Base-by-base conservation (phyloP, 2,329 filamentous ascomycete species). In the Dactylellina sp. region DNA sequence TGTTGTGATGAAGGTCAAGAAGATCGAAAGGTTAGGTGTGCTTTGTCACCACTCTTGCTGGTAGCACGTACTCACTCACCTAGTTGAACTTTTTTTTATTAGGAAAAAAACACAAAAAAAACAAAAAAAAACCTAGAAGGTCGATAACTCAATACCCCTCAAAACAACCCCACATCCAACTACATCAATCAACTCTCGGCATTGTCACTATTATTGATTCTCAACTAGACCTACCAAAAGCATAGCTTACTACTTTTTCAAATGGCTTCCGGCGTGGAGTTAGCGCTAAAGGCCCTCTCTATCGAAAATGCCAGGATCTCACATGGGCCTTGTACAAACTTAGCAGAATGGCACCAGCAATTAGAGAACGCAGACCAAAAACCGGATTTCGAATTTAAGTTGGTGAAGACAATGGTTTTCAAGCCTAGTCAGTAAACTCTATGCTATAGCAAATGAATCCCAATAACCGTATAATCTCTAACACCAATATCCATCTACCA, bases 351-450 rank as follows among this genome's bases (percentile, higher is more conserved):
- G 78, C 77, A 76, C 55, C 57, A 60, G 39, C 76, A 78, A 55
- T 76, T 79, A 3, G 65, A 77, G 40, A 55, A 57, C 1, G 64
- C 63, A 28, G 39, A 65, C 28, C 28, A 52, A 14, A 76, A 66
- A 7, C 77, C 78, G 39, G 75, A 77, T 47, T 65, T 72, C 7
- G 75, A 76, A 49, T 78, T 77, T 52, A 61, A 75, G 28, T 44
- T 79, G 24, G 76, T 77, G n/a, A 79, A 79, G 53, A 79, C 78
- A 6, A 75, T 79, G 49, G 78, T 79, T 28, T 78, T 79, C 52
- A 79, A 79, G 53, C 77, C 78, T 18, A 79, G 78, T 79, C 66
- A 40, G 77, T 62, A 9, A 44, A 7, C 22, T 6, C 37, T 6
- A 7, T 47, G 14, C n/a, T n/a, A 6, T 6, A 22, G 24, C 16